Percentiles rank a stretch among this genome's conserved stretches.
Conservation (phyloP, 805 yeast genomes). For the Candida hungchunana region DNA sequence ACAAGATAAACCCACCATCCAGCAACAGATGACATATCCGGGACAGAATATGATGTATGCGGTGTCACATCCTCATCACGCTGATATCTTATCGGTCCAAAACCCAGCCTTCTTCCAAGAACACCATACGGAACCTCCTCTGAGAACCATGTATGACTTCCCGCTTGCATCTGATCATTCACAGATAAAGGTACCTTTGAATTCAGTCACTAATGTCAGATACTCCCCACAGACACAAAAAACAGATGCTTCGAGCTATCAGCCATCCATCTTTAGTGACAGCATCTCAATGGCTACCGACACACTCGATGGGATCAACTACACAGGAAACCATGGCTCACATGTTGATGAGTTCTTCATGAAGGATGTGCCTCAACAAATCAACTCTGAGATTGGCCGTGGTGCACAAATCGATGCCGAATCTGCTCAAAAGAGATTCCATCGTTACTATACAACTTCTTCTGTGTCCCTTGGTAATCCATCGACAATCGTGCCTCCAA, state of each 20-base stretch:
- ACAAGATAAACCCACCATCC: constrained; percentile 3
- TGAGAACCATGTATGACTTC: constrained; percentile 4
- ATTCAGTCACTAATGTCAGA: constrained; percentile 1
- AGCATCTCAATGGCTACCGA: constrained; percentile 10
- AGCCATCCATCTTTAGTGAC: constrained; percentile 18
- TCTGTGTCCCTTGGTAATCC: not conserved
- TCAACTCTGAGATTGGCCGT: constrained; percentile 13
- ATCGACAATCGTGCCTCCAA: constrained; percentile 10
- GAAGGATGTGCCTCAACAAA: constrained; percentile 19
- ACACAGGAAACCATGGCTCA: constrained; percentile 3
- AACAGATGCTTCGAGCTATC: constrained; percentile 13
- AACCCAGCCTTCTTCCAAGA: constrained; percentile 1
- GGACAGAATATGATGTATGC: constrained; percentile 9
- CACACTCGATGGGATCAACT: constrained; percentile 7
- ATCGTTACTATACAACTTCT: constrained; percentile 19
- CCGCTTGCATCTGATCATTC: constrained; percentile 1
- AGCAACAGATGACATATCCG: constrained; percentile 11
- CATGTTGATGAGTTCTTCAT: constrained; percentile 18
- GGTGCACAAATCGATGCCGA: not conserved
- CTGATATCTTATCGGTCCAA: not conserved
- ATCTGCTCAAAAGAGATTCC: constrained; percentile 16
- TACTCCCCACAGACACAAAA: constrained; percentile 1
- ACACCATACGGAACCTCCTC: constrained; percentile 11
- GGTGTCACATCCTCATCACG: not conserved
- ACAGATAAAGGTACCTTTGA: constrained; percentile 1